These are phyloP conservation scores for Cladosporium halotolerans DNA, from an alignment of 2,329 filamentous ascomycete genomes.

Conservation along the genomic window DNA sequence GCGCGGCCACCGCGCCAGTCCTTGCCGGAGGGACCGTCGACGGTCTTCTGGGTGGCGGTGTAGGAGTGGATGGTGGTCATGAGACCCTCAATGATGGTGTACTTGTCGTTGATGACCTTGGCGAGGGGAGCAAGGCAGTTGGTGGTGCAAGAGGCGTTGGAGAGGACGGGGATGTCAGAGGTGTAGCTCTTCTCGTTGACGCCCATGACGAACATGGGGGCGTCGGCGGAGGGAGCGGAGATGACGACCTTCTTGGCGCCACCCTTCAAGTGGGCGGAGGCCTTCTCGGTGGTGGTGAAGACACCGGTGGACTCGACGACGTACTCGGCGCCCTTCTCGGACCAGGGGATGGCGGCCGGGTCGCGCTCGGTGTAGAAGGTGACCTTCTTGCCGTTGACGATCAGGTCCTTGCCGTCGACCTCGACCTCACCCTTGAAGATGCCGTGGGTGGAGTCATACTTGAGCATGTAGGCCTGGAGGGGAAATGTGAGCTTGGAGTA, in stretches of 20 bases:
- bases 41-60: conserved; percentile 99
- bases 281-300: conserved; percentile 98
- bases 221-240: conserved; percentile 87
- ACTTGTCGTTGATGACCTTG: conserved; percentile 99
- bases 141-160: conserved; percentile 99
- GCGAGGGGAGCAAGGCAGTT: conserved; percentile 99
- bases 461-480: conserved; percentile 91
- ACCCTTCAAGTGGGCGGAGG: conserved; percentile 85
- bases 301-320: conserved; percentile 97
- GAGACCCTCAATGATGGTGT: conserved; percentile 92
- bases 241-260: conserved; percentile 91
- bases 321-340: conserved; percentile 80
- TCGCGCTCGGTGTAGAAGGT: conserved; percentile 92
- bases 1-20: conserved; percentile 99
- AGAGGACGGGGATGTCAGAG: conserved; percentile 84
- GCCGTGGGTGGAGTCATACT: conserved; percentile 97
- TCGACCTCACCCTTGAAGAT: conserved; percentile 88
- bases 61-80: conserved; percentile 99
- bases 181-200: conserved; percentile 96
- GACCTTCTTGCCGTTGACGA: conserved; percentile 91
- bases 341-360: conserved; percentile 85
- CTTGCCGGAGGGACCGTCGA: conserved; percentile 95
- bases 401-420: conserved; percentile 64
- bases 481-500: background rate
- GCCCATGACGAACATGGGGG: conserved; percentile 99